Percentiles rank a stretch among this genome's conserved stretches.
These are phyloP conservation scores for Xerocomus potaroensis DNA, from an alignment of 768 basidiomycete genomes.

Conservation along the genomic window DNA sequence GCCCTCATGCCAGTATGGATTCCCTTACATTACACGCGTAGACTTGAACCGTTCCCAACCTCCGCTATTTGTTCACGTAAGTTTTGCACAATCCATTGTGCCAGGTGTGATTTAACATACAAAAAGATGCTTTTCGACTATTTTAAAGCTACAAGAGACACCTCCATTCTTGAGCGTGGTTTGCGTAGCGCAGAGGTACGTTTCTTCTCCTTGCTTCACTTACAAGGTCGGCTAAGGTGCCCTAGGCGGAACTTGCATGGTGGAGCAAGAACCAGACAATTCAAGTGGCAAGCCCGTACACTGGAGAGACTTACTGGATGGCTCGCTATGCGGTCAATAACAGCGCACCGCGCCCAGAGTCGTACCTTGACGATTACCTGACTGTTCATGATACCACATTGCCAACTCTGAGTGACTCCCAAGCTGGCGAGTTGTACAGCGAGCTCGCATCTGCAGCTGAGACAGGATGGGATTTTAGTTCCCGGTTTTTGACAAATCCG, in stretches of 20 bases:
- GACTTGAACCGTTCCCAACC: slow-evolving; percentile 92
- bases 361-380: slow-evolving; percentile 71
- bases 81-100: slow-evolving; percentile 7
- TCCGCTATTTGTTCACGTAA: slow-evolving; percentile 78
- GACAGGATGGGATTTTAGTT: slow-evolving; percentile 49
- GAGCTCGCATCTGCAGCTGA: slow-evolving; percentile 90
- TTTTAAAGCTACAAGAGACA: slow-evolving; percentile 66
- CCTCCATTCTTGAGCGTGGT: slow-evolving; percentile 68
- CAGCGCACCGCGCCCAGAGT: slow-evolving; percentile 86
- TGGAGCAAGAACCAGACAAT: slow-evolving; percentile 74
- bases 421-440: slow-evolving; percentile 67
- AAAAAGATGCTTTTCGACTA: slow-evolving; percentile 86
- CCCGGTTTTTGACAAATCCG: slow-evolving; percentile 39
- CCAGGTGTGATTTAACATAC: background rate
- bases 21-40: slow-evolving; percentile 22
- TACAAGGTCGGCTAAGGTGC: background rate
- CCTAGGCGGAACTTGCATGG: slow-evolving; percentile 75
- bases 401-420: slow-evolving; percentile 54
- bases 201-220: background rate
- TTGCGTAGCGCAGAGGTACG: slow-evolving; percentile 79
- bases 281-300: slow-evolving; percentile 65
- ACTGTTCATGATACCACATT: slow-evolving; percentile 67
- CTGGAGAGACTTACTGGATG: slow-evolving; percentile 60
- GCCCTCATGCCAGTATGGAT: too few relatives aligned
- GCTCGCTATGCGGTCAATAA: slow-evolving; percentile 76